phyloP scores from a whole-genome alignment of 495 filamentous ascomycete genomes.

The Podospora australis region DNA sequence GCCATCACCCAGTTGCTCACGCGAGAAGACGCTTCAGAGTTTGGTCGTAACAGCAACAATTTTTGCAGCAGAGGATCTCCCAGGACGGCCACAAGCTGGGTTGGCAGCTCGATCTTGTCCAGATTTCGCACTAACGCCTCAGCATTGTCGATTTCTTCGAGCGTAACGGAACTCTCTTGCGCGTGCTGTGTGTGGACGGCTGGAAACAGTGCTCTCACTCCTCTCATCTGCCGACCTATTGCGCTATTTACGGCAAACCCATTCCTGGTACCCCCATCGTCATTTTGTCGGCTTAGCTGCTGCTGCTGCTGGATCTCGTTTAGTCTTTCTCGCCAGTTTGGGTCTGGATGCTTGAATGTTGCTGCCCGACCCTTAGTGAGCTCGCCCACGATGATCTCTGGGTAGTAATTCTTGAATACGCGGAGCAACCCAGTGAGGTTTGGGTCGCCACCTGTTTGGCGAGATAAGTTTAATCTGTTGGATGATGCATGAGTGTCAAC shows the following conservation, averaged over 20 bases:
- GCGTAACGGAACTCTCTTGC: constrained; percentile 57
- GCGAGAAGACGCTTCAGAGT: constrained; percentile 48
- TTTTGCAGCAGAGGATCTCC: constrained; percentile 75
- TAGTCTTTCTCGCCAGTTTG: constrained; percentile 67
- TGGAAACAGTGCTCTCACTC: constrained; percentile 48
- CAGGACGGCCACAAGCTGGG: constrained; percentile 70
- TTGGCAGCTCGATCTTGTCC: constrained; percentile 74
- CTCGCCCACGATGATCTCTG: constrained; percentile 76
- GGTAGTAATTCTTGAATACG: constrained; percentile 84
- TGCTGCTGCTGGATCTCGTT: constrained; percentile 63
- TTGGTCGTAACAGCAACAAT: constrained; percentile 58
- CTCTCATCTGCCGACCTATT: constrained; percentile 39
- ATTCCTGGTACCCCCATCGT: constrained; percentile 26
- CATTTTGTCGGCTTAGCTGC: constrained; percentile 42
- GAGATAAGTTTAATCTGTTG: constrained; percentile 51
- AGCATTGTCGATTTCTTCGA: constrained; percentile 73
- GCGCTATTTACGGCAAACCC: constrained; percentile 49
- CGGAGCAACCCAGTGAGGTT: constrained; percentile 70
- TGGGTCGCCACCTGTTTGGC: constrained; percentile 63
- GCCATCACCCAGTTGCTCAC: constrained; percentile 61
- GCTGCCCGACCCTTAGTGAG: constrained; percentile 47
- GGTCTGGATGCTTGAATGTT: constrained; percentile 64
- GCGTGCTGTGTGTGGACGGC: constrained; percentile 69
- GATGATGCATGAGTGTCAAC: constrained; percentile 15
- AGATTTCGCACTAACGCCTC: constrained; percentile 67